These are phyloP conservation scores for Tolypocladium ophioglossoides DNA, from an alignment of 2,329 filamentous ascomycete species.

Conservation along the genomic window DNA sequence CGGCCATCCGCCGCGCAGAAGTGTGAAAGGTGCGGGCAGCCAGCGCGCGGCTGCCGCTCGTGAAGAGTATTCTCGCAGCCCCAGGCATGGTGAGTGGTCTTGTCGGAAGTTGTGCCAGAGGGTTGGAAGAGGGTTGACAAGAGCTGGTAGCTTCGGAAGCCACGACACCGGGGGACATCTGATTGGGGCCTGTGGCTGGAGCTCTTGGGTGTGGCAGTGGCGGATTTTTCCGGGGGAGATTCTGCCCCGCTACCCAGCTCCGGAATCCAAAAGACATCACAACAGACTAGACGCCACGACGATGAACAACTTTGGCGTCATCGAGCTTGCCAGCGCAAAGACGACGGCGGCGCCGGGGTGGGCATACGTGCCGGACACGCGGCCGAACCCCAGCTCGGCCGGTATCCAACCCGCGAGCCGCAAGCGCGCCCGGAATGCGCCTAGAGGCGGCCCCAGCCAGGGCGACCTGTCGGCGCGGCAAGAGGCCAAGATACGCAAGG, in stretches of 20 bases:
- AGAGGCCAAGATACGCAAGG: slow-evolving; percentile 69
- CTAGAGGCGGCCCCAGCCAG: slow-evolving; percentile 33
- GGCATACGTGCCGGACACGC: slow-evolving; percentile 79
- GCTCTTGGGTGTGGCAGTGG: slow-evolving; percentile 3
- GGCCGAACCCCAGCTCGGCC: slow-evolving; percentile 41
- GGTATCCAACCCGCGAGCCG: slow-evolving; percentile 44
- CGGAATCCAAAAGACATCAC: neutral
- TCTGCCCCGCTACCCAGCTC: too few relatives aligned
- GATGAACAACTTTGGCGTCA: slow-evolving; percentile 66
- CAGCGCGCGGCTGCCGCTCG: slow-evolving; percentile 27
- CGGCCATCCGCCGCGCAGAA: slow-evolving; percentile 34
- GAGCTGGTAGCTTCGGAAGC: neutral
- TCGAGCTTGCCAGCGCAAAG: slow-evolving; percentile 65
- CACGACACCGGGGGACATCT: slow-evolving; percentile 1
- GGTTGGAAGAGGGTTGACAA: neutral
- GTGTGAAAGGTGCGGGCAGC: slow-evolving; percentile 37
- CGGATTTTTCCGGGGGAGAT: slow-evolving; percentile 8
- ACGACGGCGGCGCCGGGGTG: slow-evolving; percentile 71
- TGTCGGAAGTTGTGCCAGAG: neutral
- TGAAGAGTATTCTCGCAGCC: slow-evolving; percentile 33
- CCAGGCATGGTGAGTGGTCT: slow-evolving; percentile 24
- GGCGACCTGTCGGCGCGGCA: slow-evolving; percentile 71
- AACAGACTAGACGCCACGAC: slow-evolving; percentile 3
- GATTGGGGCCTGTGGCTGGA: slow-evolving; percentile 5
- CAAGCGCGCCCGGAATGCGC: slow-evolving; percentile 59